Conservation (phyloP, 202 grass and related monocot genomes). For the Panicum hallii region DNA sequence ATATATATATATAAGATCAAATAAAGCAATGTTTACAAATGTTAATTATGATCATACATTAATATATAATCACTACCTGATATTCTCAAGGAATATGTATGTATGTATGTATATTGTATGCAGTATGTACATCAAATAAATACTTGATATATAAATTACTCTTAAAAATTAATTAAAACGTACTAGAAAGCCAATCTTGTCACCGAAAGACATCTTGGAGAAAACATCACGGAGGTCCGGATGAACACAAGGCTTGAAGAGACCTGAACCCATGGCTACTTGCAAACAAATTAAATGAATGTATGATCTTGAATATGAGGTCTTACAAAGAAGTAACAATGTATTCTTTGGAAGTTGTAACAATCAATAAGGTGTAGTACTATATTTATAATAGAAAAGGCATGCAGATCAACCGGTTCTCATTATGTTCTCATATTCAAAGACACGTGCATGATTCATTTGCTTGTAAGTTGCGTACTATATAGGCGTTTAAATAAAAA, state of each 20-base stretch:
- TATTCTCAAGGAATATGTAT: slow-evolving; percentile 2
- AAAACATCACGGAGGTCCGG: slow-evolving; percentile 43
- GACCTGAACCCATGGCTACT: slow-evolving; percentile 49
- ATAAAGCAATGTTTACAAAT: too few species aligned
- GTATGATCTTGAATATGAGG: slow-evolving; percentile 24
- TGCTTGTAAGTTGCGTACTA: not conserved
- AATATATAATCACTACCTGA: not conserved
- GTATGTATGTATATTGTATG: not conserved
- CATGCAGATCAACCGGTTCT: slow-evolving; percentile 28
- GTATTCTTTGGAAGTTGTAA: not conserved
- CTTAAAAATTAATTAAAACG: slow-evolving; percentile 24
- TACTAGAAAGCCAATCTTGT: slow-evolving; percentile 57
- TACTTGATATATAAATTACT: slow-evolving; percentile 6
- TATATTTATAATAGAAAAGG: slow-evolving; percentile 43
- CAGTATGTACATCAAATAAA: not conserved
- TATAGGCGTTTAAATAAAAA: not conserved
- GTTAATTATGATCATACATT: not conserved
- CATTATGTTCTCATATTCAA: slow-evolving; percentile 23
- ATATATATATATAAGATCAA: too few species aligned
- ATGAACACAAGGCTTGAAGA: slow-evolving; percentile 47
- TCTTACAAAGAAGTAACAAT: slow-evolving; percentile 19
- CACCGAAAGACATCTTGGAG: slow-evolving; percentile 50
- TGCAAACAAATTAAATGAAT: slow-evolving; percentile 8
- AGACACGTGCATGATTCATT: not conserved
- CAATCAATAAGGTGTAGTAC: slow-evolving; percentile 26